phyloP scores from a whole-genome alignment of 129 eudicot genomes.

The Saposhnikovia divaricata region DNA sequence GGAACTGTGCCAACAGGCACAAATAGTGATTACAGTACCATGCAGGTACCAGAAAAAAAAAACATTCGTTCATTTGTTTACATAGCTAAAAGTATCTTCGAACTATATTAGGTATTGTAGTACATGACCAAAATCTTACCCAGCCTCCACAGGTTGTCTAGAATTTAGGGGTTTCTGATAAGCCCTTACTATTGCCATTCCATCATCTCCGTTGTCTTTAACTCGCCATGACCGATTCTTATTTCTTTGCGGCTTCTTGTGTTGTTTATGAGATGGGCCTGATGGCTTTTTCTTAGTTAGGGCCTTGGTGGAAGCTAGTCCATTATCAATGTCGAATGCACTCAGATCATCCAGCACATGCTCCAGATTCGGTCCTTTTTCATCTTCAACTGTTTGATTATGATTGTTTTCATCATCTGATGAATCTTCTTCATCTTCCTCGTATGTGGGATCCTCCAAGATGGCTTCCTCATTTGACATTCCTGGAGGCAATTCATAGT shows the following conservation, averaged over 20 bases:
- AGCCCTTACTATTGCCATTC: slow-evolving; percentile 63
- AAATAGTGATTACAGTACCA: neutral
- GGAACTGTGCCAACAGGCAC: neutral
- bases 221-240: slow-evolving; percentile 85
- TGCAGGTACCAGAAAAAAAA: neutral
- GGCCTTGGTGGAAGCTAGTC: slow-evolving; percentile 31
- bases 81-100: neutral
- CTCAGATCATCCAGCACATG: slow-evolving; percentile 59
- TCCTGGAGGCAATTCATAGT: slow-evolving; percentile 82
- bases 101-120: neutral
- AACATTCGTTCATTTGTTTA: neutral
- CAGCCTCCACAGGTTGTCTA: slow-evolving; percentile 31
- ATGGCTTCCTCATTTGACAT: slow-evolving; percentile 23
- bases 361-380: slow-evolving; percentile 33
- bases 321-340: slow-evolving; percentile 64
- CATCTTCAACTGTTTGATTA: slow-evolving; percentile 18
- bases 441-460: slow-evolving; percentile 15
- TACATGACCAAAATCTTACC: slow-evolving; percentile 3
- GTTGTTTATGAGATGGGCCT: slow-evolving; percentile 58
- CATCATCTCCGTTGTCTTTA: slow-evolving; percentile 61
- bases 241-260: slow-evolving; percentile 80
- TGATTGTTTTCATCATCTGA: slow-evolving; percentile 26
- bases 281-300: slow-evolving; percentile 31
- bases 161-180: slow-evolving; percentile 53
- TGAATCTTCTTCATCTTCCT: slow-evolving; percentile 29